Percentiles rank a stretch among this genome's conserved stretches.
Evolutionary conservation across 768 basidiomycete species (phyloP).

Genomic region (Gelatoporia subvermispora): DNA sequence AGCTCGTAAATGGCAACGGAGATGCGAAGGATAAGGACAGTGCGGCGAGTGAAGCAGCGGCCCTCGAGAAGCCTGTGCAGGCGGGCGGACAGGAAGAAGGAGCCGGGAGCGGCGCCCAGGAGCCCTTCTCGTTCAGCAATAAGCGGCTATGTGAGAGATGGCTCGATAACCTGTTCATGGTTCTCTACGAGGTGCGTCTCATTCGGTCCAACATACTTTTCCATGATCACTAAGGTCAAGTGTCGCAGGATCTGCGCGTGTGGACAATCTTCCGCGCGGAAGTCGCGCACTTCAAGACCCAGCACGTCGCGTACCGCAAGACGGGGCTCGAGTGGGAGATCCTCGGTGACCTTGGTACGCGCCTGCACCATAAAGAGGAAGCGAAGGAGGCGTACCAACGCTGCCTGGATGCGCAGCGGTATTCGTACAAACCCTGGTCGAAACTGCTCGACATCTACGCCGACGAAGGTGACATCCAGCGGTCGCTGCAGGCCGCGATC

Average conservation of each 20-base stretch:
- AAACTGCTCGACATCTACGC: constrained; percentile 95
- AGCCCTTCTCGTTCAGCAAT: constrained; percentile 88
- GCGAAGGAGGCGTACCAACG: constrained; percentile 97
- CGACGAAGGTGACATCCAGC: constrained; percentile 92
- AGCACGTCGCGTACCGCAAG: constrained; percentile 96
- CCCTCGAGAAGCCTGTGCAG: constrained; percentile 38
- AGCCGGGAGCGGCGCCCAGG: constrained; percentile 29
- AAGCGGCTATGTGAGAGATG: constrained; percentile 96
- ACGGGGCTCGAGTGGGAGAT: constrained; percentile 99
- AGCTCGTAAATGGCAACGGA: constrained; percentile 32
- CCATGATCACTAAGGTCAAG: too few species aligned
- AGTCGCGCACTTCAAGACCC: constrained; percentile 97
- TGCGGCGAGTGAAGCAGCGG: constrained; percentile 16
- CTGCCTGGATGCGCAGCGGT: constrained; percentile 81
- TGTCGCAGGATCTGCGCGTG: constrained; percentile 86
- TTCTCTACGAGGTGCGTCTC: constrained; percentile 85
- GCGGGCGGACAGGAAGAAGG: constrained; percentile 31
- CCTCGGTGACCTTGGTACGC: constrained; percentile 85
- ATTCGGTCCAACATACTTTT: neutral
- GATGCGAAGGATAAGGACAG: constrained; percentile 36
- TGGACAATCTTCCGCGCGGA: constrained; percentile 99
- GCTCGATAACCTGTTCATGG: constrained; percentile 98
- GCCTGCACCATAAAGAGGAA: constrained; percentile 97
- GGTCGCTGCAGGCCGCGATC: constrained; percentile 87
- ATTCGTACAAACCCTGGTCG: constrained; percentile 88